These are phyloP conservation scores for Eragrostis nindensis DNA, from an alignment of 176 grass and related monocot species.

Conservation along the genomic window DNA sequence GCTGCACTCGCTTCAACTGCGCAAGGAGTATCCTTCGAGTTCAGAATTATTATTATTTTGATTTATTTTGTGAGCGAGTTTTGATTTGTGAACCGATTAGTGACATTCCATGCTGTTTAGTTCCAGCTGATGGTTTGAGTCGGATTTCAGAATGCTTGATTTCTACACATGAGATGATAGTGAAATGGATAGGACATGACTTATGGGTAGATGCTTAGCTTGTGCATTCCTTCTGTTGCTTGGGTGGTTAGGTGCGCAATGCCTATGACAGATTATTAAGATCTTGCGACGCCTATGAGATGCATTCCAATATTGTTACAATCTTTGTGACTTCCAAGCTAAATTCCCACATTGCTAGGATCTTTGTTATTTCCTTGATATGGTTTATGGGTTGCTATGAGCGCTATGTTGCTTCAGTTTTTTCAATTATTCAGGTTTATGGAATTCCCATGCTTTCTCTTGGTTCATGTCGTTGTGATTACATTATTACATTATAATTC, in stretches of 20 bases:
- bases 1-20: slow-evolving; percentile 85
- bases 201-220: neutral
- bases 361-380: neutral
- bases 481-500: slow-evolving; percentile 16
- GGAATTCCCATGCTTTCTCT: neutral
- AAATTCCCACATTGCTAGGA: neutral
- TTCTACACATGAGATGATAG: neutral
- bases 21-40: slow-evolving; percentile 86
- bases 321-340: neutral
- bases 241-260: neutral
- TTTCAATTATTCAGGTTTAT: neutral
- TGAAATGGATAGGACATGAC: neutral
- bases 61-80: neutral
- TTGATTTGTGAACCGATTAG: neutral
- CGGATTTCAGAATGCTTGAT: neutral
- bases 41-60: neutral
- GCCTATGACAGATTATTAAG: neutral
- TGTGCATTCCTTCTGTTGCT: slow-evolving; percentile 1
- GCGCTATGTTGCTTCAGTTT: slow-evolving; percentile 18
- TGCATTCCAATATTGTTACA: neutral
- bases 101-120: neutral
- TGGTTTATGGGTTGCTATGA: slow-evolving; percentile 16
- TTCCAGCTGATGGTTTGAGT: neutral
- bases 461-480: slow-evolving; percentile 1
- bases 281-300: neutral